Evolutionary conservation across 2,329 filamentous ascomycete species (phyloP).

Genomic region (Xylaria sp.): DNA sequence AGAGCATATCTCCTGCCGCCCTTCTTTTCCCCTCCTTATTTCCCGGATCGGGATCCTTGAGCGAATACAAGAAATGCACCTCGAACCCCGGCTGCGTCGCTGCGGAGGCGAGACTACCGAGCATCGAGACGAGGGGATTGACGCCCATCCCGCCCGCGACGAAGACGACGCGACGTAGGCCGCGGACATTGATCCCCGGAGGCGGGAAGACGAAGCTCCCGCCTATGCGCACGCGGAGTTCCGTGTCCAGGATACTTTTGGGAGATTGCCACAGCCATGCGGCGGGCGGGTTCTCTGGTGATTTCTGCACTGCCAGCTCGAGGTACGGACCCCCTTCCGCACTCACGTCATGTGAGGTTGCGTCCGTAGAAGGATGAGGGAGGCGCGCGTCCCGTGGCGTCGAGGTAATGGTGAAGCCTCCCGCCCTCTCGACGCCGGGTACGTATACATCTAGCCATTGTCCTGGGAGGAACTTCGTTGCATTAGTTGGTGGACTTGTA

Average conservation of each 20-base stretch:
- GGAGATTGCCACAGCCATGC: slow-evolving; percentile 76
- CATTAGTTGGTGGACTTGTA: slow-evolving; percentile 14
- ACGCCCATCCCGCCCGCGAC: slow-evolving; percentile 85
- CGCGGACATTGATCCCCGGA: slow-evolving; percentile 53
- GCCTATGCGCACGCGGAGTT: slow-evolving; percentile 76
- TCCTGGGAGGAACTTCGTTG: slow-evolving; percentile 74
- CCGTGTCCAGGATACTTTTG: slow-evolving; percentile 64
- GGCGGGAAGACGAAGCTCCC: slow-evolving; percentile 86
- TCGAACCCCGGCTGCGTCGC: slow-evolving; percentile 44
- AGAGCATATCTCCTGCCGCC: slow-evolving; percentile 54
- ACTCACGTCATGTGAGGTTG: no score
- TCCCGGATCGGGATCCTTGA: slow-evolving; percentile 47
- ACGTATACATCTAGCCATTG: slow-evolving; percentile 90
- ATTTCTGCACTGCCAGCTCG: slow-evolving; percentile 81
- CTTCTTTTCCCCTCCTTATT: neutral
- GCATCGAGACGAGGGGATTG: slow-evolving; percentile 81
- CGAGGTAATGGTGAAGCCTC: slow-evolving; percentile 90
- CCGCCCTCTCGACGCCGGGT: slow-evolving; percentile 74
- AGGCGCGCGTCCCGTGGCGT: slow-evolving; percentile 66
- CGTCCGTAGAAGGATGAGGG: slow-evolving; percentile 30
- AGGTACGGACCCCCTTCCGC: slow-evolving; percentile 59
- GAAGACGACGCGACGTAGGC: slow-evolving; percentile 72
- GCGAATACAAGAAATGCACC: slow-evolving; percentile 73
- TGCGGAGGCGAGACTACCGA: slow-evolving; percentile 61
- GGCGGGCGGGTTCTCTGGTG: slow-evolving; percentile 76